These are phyloP conservation scores for Phytophthora citricola DNA, from an alignment of 352 stramenopile species.

Conservation along the genomic window DNA sequence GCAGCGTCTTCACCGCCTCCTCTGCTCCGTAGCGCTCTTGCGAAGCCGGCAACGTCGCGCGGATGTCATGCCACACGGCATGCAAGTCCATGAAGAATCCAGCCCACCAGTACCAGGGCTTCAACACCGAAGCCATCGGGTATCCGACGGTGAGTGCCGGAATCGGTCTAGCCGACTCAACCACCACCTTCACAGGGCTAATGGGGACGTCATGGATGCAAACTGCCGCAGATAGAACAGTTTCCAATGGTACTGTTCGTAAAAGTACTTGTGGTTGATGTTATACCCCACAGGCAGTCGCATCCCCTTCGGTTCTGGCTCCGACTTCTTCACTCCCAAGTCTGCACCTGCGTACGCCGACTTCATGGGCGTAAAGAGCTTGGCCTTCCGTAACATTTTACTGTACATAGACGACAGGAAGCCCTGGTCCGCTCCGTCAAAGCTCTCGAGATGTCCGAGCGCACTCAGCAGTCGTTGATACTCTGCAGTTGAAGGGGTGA, in stretches of 20 bases:
- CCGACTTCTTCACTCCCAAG: conserved; percentile 49
- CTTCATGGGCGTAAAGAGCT: conserved; percentile 74
- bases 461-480: conserved; percentile 77
- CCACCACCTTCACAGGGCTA: conserved; percentile 85
- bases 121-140: conserved; percentile 87
- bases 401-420: conserved; percentile 91
- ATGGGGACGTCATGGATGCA: conserved; percentile 88
- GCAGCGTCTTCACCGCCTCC: conserved; percentile 71
- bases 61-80: conserved; percentile 87
- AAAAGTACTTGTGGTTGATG: conserved; percentile 93
- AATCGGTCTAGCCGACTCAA: conserved; percentile 80
- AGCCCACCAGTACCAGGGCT: conserved; percentile 91
- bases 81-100: conserved; percentile 85
- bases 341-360: conserved; percentile 34
- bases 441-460: conserved; percentile 69
- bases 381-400: conserved; percentile 69
- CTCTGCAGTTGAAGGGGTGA: conserved; percentile 74
- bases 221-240: conserved; percentile 87
- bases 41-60: conserved; percentile 65
- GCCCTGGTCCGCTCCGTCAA: conserved; percentile 85
- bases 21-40: conserved; percentile 78
- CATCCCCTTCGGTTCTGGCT: conserved; percentile 67
- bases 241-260: conserved; percentile 91
- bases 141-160: conserved; percentile 86
- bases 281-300: conserved; percentile 89